Evolutionary conservation across 148 eudicot genomes (phyloP), one percentile per base, ranked within the genome.

Genomic region (Camellia granthamiana): DNA sequence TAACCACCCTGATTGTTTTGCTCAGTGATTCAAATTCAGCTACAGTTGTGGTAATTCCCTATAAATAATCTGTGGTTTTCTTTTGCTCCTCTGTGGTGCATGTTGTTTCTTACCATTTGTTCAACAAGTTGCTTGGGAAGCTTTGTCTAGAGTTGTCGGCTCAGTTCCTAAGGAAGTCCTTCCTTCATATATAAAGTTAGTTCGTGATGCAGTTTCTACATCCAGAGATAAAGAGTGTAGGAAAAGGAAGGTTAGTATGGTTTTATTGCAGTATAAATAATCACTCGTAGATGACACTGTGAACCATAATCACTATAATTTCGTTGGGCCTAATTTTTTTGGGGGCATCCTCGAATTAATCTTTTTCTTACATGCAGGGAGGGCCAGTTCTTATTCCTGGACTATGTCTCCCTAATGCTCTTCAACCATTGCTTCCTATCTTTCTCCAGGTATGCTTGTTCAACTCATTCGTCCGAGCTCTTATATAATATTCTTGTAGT

Each of bases 121-220:
- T 52, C 52, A 15, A 78, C 92, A 96, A 98, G 90, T 81, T 89
- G 88, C 98, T 54, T 96, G 99, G 99, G 97, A 92, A 91, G 99
- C 98, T 46, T 89, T 96, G 80, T 88, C 90, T 41, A 91, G 92
- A 80, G 98, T 96, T 81, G 84, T 92, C 60, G 74, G 88, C 56
- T 93, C 99, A 23, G 85, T 96, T 81, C 97, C 99, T 2, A 96
- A 92, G 83, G 99, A 96, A 87, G 89, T 92, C 83, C 97, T 96
- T 79, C 97, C 99, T 12, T 92, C 94, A 69, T 92, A 93, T 81
- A 88, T 96, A 77, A 96, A 96, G 78, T 83, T 96, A 78, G 98
- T 96, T 44, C 97, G 99, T 44, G 99, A 96, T 92, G 95, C 99
- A 69, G 93, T 93, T 65, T 96, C 99, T 51, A 92, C 99, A 76